These are phyloP conservation scores for Tetrapisispora iriomotensis DNA, from an alignment of 805 yeast genomes.

Conservation along the genomic window DNA sequence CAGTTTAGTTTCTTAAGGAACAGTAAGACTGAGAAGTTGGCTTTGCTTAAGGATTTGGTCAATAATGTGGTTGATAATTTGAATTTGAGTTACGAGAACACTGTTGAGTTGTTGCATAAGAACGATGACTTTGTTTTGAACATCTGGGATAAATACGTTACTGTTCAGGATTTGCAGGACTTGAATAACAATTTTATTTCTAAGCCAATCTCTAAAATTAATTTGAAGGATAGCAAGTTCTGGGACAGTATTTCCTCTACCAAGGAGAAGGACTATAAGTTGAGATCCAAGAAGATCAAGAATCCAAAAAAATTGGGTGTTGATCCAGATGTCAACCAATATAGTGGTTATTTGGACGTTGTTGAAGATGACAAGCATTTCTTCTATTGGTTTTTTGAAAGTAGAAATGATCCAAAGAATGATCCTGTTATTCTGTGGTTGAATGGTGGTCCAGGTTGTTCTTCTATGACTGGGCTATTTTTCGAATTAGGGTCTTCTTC, in stretches of 20 bases:
- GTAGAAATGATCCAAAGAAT: slow-evolving; percentile 73
- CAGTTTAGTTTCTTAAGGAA: slow-evolving; percentile 3
- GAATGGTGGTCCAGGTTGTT: slow-evolving; percentile 96
- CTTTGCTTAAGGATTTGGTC: background rate
- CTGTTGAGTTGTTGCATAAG: background rate
- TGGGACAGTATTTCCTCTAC: slow-evolving; percentile 13
- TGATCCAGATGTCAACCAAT: slow-evolving; percentile 63
- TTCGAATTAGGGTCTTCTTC: slow-evolving; percentile 88
- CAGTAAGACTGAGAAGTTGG: background rate
- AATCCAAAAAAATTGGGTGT: slow-evolving; percentile 44
- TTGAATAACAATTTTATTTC: slow-evolving; percentile 28
- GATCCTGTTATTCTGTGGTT: slow-evolving; percentile 86
- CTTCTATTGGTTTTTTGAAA: slow-evolving; percentile 90
- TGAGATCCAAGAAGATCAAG: slow-evolving; percentile 17
- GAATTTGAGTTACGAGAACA: background rate
- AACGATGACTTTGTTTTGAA: background rate
- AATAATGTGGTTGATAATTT: background rate
- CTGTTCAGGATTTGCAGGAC: background rate
- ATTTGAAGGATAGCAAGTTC: slow-evolving; percentile 10
- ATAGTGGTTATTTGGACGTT: slow-evolving; percentile 75
- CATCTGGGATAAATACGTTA: slow-evolving; percentile 1
- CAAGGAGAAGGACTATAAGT: slow-evolving; percentile 6
- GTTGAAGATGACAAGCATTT: slow-evolving; percentile 64
- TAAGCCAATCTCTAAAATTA: slow-evolving; percentile 33
- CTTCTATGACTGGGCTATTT: slow-evolving; percentile 80